Evolutionary conservation across 1,284 basidiomycete species (phyloP), one percentile per base, ranked within the genome.

Genomic region (Rhodotorula sp.): DNA sequence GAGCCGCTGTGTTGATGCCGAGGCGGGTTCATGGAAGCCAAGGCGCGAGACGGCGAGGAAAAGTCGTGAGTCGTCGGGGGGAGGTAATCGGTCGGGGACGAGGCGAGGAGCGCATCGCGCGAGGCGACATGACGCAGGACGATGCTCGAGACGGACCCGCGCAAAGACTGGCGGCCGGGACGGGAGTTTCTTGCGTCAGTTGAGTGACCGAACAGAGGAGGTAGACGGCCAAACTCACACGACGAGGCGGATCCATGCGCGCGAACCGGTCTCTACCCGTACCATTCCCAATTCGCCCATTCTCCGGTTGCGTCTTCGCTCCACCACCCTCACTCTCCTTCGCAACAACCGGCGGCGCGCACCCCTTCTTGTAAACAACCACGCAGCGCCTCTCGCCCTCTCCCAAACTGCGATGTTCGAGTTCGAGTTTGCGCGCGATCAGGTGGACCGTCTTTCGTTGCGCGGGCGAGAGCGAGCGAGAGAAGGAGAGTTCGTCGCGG

Each of bases 401-500:
- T 18, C 95, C 95, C 54, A 94, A 87, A 45, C 92, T 95, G 77
- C 93, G 92, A 81, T 97, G 95, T 80, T 91, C 95, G 34, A 99
- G 89, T 65, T 92, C 93, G 23, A 99, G 85, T 83, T 93, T 97
- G 82, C 95, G 93, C 3, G 97, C 95, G 65, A 99, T 91, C 66
- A 98, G 85, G 81, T 99, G 95, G 26, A 99, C 95, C 26, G 94
- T 90, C 72, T 94, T 85, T 64, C 95, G 85, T 81, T 98, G 95
- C 79, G 90, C 90, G 23, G 93, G 87, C 28, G 87, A 86, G 26
- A 98, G 86, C 26, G 89, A 89, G 72, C 92, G 85, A 48, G 94
- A 95, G 81, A 99, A 98, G 7, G 93, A 91, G 55, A 99, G 87
- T 82, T 99, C 95, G 78, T 99, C 95, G 48, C 97, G 88, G 92